Evolutionary conservation across 805 yeast genomes (phyloP), one percentile per base, ranked within the genome.

Genomic region (Yamadazyma ubonensis): DNA sequence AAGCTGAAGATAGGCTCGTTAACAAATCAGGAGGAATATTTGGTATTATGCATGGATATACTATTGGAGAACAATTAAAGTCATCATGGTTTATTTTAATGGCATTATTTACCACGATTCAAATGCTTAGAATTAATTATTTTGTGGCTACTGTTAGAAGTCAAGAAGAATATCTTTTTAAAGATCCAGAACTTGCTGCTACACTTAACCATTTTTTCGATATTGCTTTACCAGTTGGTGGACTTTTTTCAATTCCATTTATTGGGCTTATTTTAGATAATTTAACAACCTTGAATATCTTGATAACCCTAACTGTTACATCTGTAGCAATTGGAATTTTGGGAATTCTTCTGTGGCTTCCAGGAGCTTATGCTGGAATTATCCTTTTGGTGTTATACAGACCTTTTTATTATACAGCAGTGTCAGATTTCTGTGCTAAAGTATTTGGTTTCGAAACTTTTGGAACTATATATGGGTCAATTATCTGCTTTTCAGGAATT

Each of bases 401-500:
- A 59, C 96, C 98, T 8, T 86, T 90, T 55, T 89, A 86, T 56
- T 91, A 90, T 62, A 90, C 98, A 1, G 86, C 95, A 1, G 87
- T 89, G 5, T 85, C 96, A 1, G 97, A 91, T 61, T 88, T 82
- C 59, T 78, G 89, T 53, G 95, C 96, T 20, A 90, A 90, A 58
- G 91, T 90, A 22, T 90, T 91, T 65, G 98, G 98, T 0, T 89
- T 85, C 61, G 82, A 79, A 40, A 88, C 95, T 1, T 90, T 91
- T 63, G 97, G 97, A 26, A 85, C 89, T 1, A 82, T 91, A 5
- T 91, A 91, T 56, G 98, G 98, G 1, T 64, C 90, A 14, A 73
- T 89, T 53, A 87, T 89, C 54, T 82, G 89, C 42, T 67, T 85
- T 44, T 79, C 95, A 11, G 97, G 97, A 4, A 44, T 83, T n/a